Evolutionary conservation across 2,329 filamentous ascomycete species (phyloP).

Genomic region (Ascosphaera aggregata): DNA sequence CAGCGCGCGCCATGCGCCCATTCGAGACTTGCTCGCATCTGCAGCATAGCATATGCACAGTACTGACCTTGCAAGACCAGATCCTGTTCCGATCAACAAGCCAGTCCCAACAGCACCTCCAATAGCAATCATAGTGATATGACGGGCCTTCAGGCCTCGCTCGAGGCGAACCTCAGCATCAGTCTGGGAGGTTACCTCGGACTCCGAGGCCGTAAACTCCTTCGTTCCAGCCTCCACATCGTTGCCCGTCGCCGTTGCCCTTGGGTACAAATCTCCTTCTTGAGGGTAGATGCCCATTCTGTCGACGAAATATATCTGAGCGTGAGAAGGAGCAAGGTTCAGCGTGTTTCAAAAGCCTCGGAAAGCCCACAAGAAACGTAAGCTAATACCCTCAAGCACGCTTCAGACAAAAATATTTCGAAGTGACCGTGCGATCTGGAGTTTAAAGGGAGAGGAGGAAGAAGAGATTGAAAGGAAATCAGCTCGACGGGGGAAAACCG

Average conservation of each 20-base stretch:
- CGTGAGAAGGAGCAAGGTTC: not conserved
- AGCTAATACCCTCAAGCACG: not conserved
- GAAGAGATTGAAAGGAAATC: too few species aligned
- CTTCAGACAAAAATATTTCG: not conserved
- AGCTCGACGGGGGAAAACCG: too few species aligned
- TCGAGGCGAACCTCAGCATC: slow-evolving; percentile 26
- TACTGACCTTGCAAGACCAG: slow-evolving; percentile 18
- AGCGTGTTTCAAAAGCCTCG: not conserved
- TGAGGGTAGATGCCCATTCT: not conserved
- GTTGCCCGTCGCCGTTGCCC: slow-evolving; percentile 2
- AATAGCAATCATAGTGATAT: slow-evolving; percentile 36
- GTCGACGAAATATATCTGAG: not conserved
- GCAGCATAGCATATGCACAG: slow-evolving; percentile 9
- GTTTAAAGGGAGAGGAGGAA: too few species aligned
- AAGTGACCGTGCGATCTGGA: not conserved
- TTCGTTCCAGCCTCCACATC: slow-evolving; percentile 8
- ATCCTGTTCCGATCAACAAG: slow-evolving; percentile 30
- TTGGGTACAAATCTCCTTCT: not conserved
- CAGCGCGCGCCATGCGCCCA: slow-evolving; percentile 19
- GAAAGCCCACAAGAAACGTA: too few species aligned
- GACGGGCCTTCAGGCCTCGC: slow-evolving; percentile 24
- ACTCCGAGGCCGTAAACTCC: slow-evolving; percentile 19
- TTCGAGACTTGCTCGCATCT: slow-evolving; percentile 21
- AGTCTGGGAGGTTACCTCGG: slow-evolving; percentile 28
- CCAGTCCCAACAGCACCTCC: slow-evolving; percentile 34